A percentile compares a stretch with the other conserved stretches of the same genome.
Evolutionary conservation across 768 basidiomycete species (phyloP).

Genomic region (Coprinopsis marcescibilis): DNA sequence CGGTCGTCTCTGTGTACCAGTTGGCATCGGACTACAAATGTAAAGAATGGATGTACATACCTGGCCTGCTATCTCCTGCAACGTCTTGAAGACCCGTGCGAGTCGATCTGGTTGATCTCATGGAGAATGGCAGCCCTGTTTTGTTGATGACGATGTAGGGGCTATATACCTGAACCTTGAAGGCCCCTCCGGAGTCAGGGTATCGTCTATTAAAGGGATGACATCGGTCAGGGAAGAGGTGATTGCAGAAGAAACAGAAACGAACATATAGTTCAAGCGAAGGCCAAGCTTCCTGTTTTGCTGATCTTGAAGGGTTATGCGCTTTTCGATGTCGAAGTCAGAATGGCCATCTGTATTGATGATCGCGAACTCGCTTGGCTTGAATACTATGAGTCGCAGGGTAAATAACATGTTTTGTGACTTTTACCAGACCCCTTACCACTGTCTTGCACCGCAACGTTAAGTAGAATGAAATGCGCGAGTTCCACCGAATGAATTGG

Average conservation of each 20-base stretch:
- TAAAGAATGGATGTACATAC: slow-evolving; percentile 31
- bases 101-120: slow-evolving; percentile 58
- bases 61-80: slow-evolving; percentile 71
- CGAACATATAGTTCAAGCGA: slow-evolving; percentile 86
- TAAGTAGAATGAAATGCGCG: slow-evolving; percentile 82
- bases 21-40: background rate
- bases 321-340: slow-evolving; percentile 79
- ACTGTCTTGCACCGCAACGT: slow-evolving; percentile 87
- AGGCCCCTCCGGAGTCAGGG: slow-evolving; percentile 89
- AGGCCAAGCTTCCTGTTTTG: slow-evolving; percentile 73
- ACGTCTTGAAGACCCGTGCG: slow-evolving; percentile 67
- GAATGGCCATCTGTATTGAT: slow-evolving; percentile 92
- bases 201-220: slow-evolving; percentile 46
- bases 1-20: slow-evolving; percentile 24
- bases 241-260: slow-evolving; percentile 8
- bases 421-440: slow-evolving; percentile 57
- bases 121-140: slow-evolving; percentile 75
- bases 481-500: slow-evolving; percentile 95
- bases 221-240: background rate
- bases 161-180: slow-evolving; percentile 91
- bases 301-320: slow-evolving; percentile 66
- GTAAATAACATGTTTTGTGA: background rate
- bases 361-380: slow-evolving; percentile 94
- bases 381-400: slow-evolving; percentile 55
- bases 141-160: slow-evolving; percentile 93